Evolutionary conservation across 2,329 filamentous ascomycete species (phyloP).

Genomic region (Ceratocystis papillata): DNA sequence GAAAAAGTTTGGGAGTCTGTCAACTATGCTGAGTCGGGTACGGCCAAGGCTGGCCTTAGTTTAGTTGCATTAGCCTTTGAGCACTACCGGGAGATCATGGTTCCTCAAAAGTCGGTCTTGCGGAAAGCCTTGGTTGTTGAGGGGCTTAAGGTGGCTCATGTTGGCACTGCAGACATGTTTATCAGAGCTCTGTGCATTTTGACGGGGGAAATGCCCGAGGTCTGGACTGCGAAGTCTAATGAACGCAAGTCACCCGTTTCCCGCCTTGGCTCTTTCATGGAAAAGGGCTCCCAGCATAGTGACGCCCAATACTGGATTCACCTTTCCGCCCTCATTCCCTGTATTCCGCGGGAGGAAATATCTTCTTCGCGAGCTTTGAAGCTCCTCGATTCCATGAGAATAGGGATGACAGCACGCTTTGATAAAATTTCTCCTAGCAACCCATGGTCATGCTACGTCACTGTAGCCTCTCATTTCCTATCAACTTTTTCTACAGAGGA

Average conservation of each 20-base stretch:
- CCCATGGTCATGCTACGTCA: conserved; percentile 68
- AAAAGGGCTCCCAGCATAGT: conserved; percentile 75
- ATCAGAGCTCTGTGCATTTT: conserved; percentile 55
- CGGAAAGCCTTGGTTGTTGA: conserved; percentile 57
- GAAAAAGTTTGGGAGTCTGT: conserved; percentile 57
- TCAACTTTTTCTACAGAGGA: conserved; percentile 38
- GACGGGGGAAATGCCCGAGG: conserved; percentile 51
- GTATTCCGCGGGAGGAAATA: conserved; percentile 42
- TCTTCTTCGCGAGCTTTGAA: conserved; percentile 43
- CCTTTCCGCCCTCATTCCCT: conserved; percentile 51
- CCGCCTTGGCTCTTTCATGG: conserved; percentile 60
- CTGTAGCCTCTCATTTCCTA: conserved; percentile 46
- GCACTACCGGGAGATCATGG: conserved; percentile 38
- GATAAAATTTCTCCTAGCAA: conserved; percentile 59
- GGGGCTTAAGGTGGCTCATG: conserved; percentile 60
- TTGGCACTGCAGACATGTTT: conserved; percentile 62
- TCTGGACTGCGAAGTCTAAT: conserved; percentile 48
- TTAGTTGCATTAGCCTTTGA: conserved; percentile 42
- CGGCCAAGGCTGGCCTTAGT: conserved; percentile 43
- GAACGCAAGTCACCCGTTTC: conserved; percentile 45
- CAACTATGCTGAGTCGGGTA: conserved; percentile 47
- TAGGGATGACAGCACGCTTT: conserved; percentile 61
- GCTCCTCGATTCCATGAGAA: conserved; percentile 56
- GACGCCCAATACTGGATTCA: conserved; percentile 61
- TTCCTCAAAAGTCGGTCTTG: conserved; percentile 41